Percentiles rank a stretch among this genome's conserved stretches.
Evolutionary conservation across 768 basidiomycete species (phyloP).

Genomic region (Rickenella mellea): DNA sequence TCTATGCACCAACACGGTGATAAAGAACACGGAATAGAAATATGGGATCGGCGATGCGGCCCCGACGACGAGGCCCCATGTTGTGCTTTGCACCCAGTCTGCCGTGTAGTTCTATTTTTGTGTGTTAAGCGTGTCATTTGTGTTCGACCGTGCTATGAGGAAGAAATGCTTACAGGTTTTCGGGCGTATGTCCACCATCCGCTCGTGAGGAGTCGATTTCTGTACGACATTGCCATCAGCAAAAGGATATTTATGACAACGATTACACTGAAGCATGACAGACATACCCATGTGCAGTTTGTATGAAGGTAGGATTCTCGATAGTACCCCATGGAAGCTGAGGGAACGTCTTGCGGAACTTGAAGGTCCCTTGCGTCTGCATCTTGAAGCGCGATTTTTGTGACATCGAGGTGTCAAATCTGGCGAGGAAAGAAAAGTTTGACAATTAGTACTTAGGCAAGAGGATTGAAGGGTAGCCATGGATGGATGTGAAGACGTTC

Average conservation of each 20-base stretch:
- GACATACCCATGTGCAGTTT: conserved; percentile 83
- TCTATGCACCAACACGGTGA: conserved; percentile 84
- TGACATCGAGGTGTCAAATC: conserved; percentile 91
- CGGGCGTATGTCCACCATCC: conserved; percentile 94
- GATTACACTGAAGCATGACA: not conserved
- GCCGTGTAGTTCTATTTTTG: conserved; percentile 98
- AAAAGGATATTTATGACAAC: not conserved
- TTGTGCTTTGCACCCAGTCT: conserved; percentile 80
- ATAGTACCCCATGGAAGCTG: conserved; percentile 78
- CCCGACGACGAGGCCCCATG: conserved; percentile 77
- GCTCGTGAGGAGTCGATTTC: conserved; percentile 82
- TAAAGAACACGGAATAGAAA: conserved; percentile 96
- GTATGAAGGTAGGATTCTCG: conserved; percentile 82
- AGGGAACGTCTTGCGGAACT: conserved; percentile 87
- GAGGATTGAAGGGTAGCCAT: conserved; percentile 3
- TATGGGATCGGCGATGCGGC: conserved; percentile 79
- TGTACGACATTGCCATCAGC: conserved; percentile 16
- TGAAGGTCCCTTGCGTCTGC: conserved; percentile 83
- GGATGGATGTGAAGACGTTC: conserved; percentile 24
- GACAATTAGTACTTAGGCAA: conserved; percentile 1
- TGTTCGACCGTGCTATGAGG: not conserved
- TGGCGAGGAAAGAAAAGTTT: conserved; percentile 17
- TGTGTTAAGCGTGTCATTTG: no score
- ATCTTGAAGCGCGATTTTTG: conserved; percentile 98
- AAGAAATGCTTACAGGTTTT: conserved; percentile 59